Evolutionary conservation across 257 asterid genomes (phyloP).

Genomic region (Solanum rostratum): DNA sequence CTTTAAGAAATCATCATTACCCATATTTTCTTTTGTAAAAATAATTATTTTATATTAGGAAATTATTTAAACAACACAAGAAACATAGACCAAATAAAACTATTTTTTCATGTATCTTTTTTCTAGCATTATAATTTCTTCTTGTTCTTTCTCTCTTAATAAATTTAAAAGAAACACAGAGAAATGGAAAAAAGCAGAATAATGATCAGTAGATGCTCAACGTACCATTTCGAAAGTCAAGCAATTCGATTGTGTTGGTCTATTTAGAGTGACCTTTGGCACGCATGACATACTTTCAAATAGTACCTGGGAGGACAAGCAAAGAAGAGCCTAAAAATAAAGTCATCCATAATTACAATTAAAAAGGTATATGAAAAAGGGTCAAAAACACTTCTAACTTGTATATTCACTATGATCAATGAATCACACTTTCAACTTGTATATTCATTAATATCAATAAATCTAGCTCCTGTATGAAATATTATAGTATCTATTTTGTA

Average conservation of each 20-base stretch:
- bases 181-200: neutral
- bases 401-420: no score
- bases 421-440: no score
- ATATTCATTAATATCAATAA: no score
- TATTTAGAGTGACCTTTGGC: neutral
- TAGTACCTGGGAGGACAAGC: neutral
- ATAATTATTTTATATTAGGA: neutral
- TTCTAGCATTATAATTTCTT: neutral
- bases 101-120: neutral
- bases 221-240: constrained; percentile 7
- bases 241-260: constrained; percentile 4
- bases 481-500: no score
- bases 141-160: neutral
- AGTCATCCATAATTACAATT: neutral
- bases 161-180: neutral
- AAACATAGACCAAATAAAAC: neutral
- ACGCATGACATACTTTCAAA: neutral
- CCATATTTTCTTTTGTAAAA: neutral
- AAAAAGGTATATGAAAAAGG: neutral
- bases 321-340: neutral
- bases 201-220: neutral
- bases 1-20: neutral
- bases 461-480: no score
- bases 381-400: neutral
- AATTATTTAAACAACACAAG: neutral